Base-by-base conservation (phyloP, 495 filamentous ascomycete species). In the Xylaria castorea region DNA sequence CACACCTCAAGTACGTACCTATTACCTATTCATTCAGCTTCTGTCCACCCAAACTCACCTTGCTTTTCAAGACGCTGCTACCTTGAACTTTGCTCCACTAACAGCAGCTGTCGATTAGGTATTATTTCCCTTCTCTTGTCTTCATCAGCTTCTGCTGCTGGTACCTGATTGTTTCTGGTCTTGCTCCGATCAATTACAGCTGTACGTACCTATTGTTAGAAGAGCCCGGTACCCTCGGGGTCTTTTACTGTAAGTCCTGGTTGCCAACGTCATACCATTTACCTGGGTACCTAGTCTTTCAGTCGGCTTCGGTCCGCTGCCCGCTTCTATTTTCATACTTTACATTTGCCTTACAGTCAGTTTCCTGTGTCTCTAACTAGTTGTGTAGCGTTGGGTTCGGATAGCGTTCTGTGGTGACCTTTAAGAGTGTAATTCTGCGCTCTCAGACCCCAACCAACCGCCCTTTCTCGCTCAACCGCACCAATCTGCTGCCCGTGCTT, bases 231-330 rank as follows among this genome's bases (percentile, higher is more conserved):
- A 38, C 36, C 44, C 50, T 44, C 61, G 61, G 66, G 22, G 32
- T n/a, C 50, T 5, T 42, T 25, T 44, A 36, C 66, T 68, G 66
- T 68, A 67, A 53, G 64, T 42, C 66, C 50, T 42, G 48, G 50
- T 30, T 68, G 44, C n/a, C 50, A 68, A 68, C 66, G 66, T 68
- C 66, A 68, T 68, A 57, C 62, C 48, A 44, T 32, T 20, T 34
- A 40, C 64, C 58, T 38, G 25, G 44, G 16, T 67, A 27, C n/a
- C n/a, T n/a, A n/a, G n/a, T 53, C 38, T 38, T 48, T 20, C 27
- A 25, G 62, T 65, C 46, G 64, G 46, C 32, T 34, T 48, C 44
- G 48, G 64, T 40, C 64, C 48, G 27, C 32, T 34, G 46, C 32
- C 64, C 53, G 64, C 64, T 36, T 51, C 46, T 67, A 51, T 36